Evolutionary conservation across 139 green algal genomes (phyloP).

Genomic region (Volvox reticuliferus): DNA sequence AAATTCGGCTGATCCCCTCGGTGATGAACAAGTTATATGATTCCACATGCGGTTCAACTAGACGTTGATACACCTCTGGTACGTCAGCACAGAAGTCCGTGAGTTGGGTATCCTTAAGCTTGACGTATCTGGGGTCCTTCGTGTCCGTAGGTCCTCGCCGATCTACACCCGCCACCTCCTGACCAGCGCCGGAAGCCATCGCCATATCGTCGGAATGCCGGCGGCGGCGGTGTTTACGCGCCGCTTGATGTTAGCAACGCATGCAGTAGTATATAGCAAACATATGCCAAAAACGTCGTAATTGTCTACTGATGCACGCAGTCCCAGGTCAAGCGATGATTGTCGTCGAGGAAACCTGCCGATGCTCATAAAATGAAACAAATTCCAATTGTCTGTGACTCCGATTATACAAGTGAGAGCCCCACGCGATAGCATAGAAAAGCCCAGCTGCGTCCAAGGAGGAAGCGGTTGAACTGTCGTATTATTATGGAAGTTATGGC

Average conservation of each 20-base stretch:
- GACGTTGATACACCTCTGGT: constrained; percentile 55
- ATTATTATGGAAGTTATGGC: too few species aligned
- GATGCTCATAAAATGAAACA: too few species aligned
- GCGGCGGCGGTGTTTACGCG: not conserved
- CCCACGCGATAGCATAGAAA: too few species aligned
- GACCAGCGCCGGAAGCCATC: not conserved
- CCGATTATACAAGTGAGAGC: too few species aligned
- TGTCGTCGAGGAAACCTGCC: too few species aligned
- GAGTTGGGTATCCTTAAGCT: constrained; percentile 19
- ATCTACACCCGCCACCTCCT: not conserved
- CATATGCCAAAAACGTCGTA: too few species aligned
- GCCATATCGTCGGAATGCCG: not conserved
- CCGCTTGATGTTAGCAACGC: not conserved
- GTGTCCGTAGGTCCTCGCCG: not conserved
- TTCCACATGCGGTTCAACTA: constrained; percentile 87
- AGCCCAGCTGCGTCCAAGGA: too few species aligned
- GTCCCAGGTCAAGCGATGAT: too few species aligned
- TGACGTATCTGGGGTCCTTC: not conserved
- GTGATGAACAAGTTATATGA: constrained; percentile 95
- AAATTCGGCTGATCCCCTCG: constrained; percentile 80
- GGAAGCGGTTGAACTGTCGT: too few species aligned
- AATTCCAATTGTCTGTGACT: too few species aligned
- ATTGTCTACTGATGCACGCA: too few species aligned
- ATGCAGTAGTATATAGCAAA: constrained; percentile 1
- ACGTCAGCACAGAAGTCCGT: constrained; percentile 11